Base-by-base conservation (phyloP, 768 basidiomycete species). In the Leucosporidium yakuticum region DNA sequence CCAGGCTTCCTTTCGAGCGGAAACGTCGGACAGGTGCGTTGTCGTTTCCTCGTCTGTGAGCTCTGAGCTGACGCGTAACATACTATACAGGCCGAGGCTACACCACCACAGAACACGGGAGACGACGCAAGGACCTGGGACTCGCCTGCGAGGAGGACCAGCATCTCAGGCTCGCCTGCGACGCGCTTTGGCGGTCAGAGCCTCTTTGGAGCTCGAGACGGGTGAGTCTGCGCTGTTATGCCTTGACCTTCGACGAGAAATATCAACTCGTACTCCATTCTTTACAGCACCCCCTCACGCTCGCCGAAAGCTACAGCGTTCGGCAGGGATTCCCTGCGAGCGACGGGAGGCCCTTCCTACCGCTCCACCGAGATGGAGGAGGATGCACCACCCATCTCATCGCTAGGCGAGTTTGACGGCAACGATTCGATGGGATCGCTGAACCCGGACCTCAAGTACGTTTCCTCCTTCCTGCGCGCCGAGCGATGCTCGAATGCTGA, bases 281-380 rank as follows among this genome's bases (percentile, higher is more conserved):
- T 14, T 17, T 19, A 11, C 56, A 71, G 70, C 32, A 68, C 70
- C 8, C 70, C 67, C 0, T 65, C 64, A 20, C 68, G 67, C 64
- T 71, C 70, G 25, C 70, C 70, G 25, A 68, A 64, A 53, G 51
- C 67, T 2, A 44, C 39, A 9, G 39, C 11, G 8, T 44, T 44
- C 39, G 39, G 39, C 8, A 44, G 39, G 39, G 39, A 60, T 27
- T 68, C 68, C 55, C 49, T 61, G 19, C 63, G 65, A 7, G 63
- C 67, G 4, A 64, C 67, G 2, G 64, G 67, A 9, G 59, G 53
- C 1, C 74, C 92, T 88, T 91, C 93, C 67, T 90, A 93, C 77
- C 84, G 64, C 19, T 44, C 39, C 39, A 61, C 60, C 51, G 71
- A 73, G 56, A 63, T 68, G 62, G 74, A 74, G 53, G 74, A 74